Evolutionary conservation across 352 stramenopile genomes (phyloP).

Genomic region (Pythium biforme): DNA sequence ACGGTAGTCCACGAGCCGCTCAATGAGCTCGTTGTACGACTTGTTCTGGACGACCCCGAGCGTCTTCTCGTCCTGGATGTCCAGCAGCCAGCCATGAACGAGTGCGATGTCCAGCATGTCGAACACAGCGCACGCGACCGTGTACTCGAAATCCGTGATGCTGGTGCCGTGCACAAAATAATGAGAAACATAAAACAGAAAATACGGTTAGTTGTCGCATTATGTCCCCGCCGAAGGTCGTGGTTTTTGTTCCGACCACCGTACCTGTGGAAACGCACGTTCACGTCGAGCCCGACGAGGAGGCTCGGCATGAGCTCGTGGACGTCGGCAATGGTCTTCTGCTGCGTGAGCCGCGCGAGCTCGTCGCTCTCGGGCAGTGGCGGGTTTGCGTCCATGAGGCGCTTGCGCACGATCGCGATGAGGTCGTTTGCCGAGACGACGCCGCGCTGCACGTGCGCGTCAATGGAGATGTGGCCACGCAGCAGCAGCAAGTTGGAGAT

Average conservation of each 20-base stretch:
- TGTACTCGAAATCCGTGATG: constrained; percentile 95
- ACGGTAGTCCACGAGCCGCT: constrained; percentile 91
- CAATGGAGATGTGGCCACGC: constrained; percentile 83
- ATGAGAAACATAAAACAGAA: constrained; percentile 5
- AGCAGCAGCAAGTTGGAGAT: constrained; percentile 96
- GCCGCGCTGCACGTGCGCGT: constrained; percentile 45
- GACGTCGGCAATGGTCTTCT: constrained; percentile 90
- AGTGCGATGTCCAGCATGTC: constrained; percentile 95
- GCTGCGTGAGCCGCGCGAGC: constrained; percentile 62
- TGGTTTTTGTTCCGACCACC: background rate
- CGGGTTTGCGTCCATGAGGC: constrained; percentile 83
- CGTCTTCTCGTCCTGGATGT: constrained; percentile 88
- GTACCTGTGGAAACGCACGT: constrained; percentile 94
- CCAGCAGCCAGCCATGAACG: constrained; percentile 97
- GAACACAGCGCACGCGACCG: constrained; percentile 92
- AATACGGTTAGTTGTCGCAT: background rate
- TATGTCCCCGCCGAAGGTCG: background rate
- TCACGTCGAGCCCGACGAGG: constrained; percentile 97
- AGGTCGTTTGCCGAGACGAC: constrained; percentile 90
- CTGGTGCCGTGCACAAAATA: constrained; percentile 26
- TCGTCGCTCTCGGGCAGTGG: constrained; percentile 50
- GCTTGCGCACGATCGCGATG: constrained; percentile 87
- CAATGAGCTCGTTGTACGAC: constrained; percentile 98
- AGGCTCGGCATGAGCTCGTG: constrained; percentile 91
- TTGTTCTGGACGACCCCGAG: constrained; percentile 83